Evolutionary conservation across 495 filamentous ascomycete species (phyloP).

Genomic region (Amniculicola lignicola): DNA sequence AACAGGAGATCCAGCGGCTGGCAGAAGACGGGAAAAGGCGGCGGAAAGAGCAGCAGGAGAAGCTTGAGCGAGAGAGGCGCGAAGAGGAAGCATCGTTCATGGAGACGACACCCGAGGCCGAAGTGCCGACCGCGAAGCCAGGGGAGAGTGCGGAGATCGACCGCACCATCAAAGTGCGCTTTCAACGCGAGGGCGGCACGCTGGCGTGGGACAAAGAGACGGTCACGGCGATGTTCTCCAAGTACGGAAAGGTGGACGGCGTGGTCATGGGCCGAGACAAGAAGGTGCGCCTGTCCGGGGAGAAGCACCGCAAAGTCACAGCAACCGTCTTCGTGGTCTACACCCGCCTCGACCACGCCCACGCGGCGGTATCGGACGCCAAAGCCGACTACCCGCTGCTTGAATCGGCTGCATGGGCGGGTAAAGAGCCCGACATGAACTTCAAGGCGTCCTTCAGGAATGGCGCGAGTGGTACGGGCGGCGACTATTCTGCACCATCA

Average conservation of each 20-base stretch:
- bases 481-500: constrained; percentile 28
- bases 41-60: constrained; percentile 41
- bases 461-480: constrained; percentile 21
- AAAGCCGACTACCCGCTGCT: constrained; percentile 48
- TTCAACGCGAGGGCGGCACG: constrained; percentile 50
- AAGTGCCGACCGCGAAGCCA: constrained; percentile 35
- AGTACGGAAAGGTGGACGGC: constrained; percentile 57
- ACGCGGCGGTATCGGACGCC: constrained; percentile 57
- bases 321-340: constrained; percentile 57
- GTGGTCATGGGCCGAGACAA: constrained; percentile 55
- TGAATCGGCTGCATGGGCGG: constrained; percentile 58
- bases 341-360: constrained; percentile 57
- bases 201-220: constrained; percentile 47
- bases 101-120: constrained; percentile 31
- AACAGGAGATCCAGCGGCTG: constrained; percentile 59
- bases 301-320: constrained; percentile 53
- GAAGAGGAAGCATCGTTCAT: constrained; percentile 51
- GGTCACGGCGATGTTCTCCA: constrained; percentile 47
- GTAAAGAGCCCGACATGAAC: constrained; percentile 45
- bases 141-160: constrained; percentile 51
- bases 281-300: constrained; percentile 49
- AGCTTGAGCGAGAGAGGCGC: constrained; percentile 45
- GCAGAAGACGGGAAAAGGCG: constrained; percentile 58
- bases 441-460: too few relatives aligned
- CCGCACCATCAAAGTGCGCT: constrained; percentile 59